Conservation (phyloP, 768 basidiomycete species). For the Ramaria sp. region DNA sequence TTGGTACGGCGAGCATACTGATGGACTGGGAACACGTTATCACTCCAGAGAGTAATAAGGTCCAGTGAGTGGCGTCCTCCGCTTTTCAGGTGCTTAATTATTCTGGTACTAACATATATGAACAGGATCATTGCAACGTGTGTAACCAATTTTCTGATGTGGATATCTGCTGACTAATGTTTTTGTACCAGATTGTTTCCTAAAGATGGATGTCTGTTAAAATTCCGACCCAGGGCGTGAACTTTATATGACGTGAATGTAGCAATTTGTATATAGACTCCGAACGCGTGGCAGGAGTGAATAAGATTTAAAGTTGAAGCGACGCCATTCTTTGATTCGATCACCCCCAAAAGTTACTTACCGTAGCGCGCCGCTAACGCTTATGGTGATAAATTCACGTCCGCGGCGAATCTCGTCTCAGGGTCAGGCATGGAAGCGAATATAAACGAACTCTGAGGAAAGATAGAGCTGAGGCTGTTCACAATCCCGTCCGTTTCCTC, state of each 20-base stretch:
- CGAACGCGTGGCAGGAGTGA: too few relatives aligned
- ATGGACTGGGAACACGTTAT: conserved; percentile 81
- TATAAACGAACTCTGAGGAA: too few relatives aligned
- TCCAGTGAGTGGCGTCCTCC: conserved; percentile 48
- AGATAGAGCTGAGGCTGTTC: neutral
- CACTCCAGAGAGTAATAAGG: conserved; percentile 70
- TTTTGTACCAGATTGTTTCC: conserved; percentile 62
- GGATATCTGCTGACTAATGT: neutral
- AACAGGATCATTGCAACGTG: conserved; percentile 80
- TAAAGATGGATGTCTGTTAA: conserved; percentile 79
- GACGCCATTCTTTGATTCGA: too few relatives aligned
- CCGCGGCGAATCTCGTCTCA: too few relatives aligned
- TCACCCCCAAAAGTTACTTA: too few relatives aligned
- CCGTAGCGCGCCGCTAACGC: too few relatives aligned
- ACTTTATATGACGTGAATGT: neutral
- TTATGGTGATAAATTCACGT: too few relatives aligned
- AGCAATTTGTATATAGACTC: too few relatives aligned
- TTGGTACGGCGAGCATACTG: conserved; percentile 71
- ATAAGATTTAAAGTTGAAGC: too few relatives aligned
- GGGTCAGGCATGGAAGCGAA: too few relatives aligned
- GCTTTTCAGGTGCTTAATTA: neutral
- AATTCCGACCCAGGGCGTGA: conserved; percentile 50
- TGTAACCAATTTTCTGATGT: conserved; percentile 11
- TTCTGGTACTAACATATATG: neutral
- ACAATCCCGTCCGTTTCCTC: neutral